A percentile compares a stretch with the other conserved stretches of the same genome.
phyloP scores from a whole-genome alignment of 768 basidiomycete genomes.

The Panus rudis region DNA sequence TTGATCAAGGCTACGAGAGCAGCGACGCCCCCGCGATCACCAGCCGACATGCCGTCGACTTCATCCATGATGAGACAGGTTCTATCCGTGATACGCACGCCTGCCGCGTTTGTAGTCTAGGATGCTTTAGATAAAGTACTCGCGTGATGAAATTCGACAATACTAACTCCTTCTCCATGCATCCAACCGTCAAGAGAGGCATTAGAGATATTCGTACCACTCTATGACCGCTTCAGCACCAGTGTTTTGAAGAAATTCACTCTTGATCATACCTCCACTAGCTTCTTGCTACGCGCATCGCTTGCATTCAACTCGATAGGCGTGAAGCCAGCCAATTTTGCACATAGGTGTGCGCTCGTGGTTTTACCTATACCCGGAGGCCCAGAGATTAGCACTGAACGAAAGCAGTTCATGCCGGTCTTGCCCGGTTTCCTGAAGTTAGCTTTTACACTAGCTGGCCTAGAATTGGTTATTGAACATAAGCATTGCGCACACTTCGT shows the following conservation, averaged over 20 bases:
- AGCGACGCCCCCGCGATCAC: conserved; percentile 94
- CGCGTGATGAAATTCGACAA: neutral
- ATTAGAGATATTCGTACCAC: conserved; percentile 85
- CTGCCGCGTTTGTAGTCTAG: conserved; percentile 58
- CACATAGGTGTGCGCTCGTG: conserved; percentile 88
- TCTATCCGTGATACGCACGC: conserved; percentile 68
- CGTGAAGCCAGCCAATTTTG: conserved; percentile 83
- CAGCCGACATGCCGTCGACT: conserved; percentile 98
- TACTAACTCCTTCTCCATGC: conserved; percentile 42
- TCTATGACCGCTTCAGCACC: conserved; percentile 35
- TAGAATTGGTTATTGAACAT: conserved; percentile 26
- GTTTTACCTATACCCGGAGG: conserved; percentile 98
- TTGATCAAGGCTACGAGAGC: conserved; percentile 88
- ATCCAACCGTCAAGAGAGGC: conserved; percentile 84
- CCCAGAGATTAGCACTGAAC: conserved; percentile 86
- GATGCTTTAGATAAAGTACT: neutral
- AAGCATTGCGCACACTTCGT: neutral
- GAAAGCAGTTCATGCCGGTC: conserved; percentile 76
- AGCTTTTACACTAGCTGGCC: conserved; percentile 65
- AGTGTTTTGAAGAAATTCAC: conserved; percentile 23
- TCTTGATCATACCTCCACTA: conserved; percentile 61
- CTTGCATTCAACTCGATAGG: conserved; percentile 97
- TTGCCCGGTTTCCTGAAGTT: conserved; percentile 95
- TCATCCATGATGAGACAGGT: conserved; percentile 98
- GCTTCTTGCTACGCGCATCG: conserved; percentile 91